Evolutionary conservation across 352 stramenopile species (phyloP).

Genomic region (Phytophthora pluvialis): DNA sequence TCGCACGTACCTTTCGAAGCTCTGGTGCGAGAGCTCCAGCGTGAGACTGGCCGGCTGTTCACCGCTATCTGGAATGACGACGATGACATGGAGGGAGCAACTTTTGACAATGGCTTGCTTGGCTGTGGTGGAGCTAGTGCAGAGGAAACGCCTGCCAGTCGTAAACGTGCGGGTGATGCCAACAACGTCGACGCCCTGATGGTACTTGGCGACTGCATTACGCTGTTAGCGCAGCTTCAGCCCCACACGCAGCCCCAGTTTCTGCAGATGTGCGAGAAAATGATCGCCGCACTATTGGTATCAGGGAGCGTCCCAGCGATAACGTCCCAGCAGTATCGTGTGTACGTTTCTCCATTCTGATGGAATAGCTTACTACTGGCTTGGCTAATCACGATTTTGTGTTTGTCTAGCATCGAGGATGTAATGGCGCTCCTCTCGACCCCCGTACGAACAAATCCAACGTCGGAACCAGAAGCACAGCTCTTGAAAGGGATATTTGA

Average conservation of each 20-base stretch:
- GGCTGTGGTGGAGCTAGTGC: conserved; percentile 25
- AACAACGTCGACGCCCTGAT: conserved; percentile 43
- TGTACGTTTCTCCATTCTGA: conserved; percentile 29
- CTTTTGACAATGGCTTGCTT: conserved; percentile 53
- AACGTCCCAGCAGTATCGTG: conserved; percentile 33
- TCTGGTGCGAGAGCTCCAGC: conserved; percentile 51
- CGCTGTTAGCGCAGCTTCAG: conserved; percentile 34
- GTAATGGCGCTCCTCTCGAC: conserved; percentile 26
- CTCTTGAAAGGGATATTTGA: conserved; percentile 46
- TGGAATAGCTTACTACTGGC: neutral
- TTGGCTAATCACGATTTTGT: conserved; percentile 5
- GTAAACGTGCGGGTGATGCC: conserved; percentile 17
- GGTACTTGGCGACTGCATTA: conserved; percentile 49
- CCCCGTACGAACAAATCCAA: conserved; percentile 1
- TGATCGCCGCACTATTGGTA: conserved; percentile 26
- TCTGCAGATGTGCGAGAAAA: conserved; percentile 40
- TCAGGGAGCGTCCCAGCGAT: conserved; percentile 20
- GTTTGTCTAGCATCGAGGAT: conserved; percentile 30
- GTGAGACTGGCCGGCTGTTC: conserved; percentile 39
- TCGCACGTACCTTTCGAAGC: conserved; percentile 40
- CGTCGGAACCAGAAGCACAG: neutral
- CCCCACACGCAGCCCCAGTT: conserved; percentile 35
- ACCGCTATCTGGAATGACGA: conserved; percentile 27
- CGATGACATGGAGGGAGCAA: conserved; percentile 35
- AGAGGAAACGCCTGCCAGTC: conserved; percentile 23